Conservation (phyloP, 768 basidiomycete species). For the Termitomyces sp. region DNA sequence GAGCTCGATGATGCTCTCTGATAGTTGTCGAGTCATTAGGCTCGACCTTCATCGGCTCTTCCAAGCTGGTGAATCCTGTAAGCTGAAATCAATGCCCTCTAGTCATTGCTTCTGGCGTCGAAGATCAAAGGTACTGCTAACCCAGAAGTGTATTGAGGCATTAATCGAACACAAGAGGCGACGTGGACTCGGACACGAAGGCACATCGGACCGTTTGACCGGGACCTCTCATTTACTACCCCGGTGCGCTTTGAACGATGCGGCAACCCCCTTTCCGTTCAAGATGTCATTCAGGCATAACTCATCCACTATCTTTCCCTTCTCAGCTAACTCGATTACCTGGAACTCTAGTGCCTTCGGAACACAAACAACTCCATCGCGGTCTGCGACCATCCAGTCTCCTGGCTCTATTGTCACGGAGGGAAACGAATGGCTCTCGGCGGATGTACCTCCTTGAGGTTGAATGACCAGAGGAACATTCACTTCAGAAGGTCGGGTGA, state of each 20-base stretch:
- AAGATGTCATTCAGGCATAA: conserved; percentile 72
- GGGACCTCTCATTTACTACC: conserved; percentile 27
- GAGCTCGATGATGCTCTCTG: not conserved
- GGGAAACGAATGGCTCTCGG: conserved; percentile 42
- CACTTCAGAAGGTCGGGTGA: conserved; percentile 75
- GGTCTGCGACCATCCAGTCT: conserved; percentile 84
- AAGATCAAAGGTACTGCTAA: too few species aligned
- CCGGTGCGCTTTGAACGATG: conserved; percentile 76
- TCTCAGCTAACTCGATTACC: conserved; percentile 56
- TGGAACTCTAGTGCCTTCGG: conserved; percentile 48
- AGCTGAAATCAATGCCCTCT: too few species aligned
- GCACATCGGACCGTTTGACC: too few species aligned
- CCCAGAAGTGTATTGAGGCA: not conserved
- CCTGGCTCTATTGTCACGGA: conserved; percentile 61
- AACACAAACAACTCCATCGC: conserved; percentile 86
- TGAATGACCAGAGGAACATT: conserved; percentile 59
- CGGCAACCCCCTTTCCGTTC: conserved; percentile 69
- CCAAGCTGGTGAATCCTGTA: not conserved
- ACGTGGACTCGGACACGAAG: too few species aligned
- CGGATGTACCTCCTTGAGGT: conserved; percentile 30
- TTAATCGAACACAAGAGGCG: not conserved
- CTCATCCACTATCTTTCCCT: conserved; percentile 63
- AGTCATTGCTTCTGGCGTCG: too few species aligned
- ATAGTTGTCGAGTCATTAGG: not conserved
- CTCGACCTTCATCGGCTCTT: not conserved